A percentile compares a stretch with the other conserved stretches of the same genome.
These are phyloP conservation scores for Phyllosticta capitalensis DNA, from an alignment of 2,329 filamentous ascomycete species.

Conservation along the genomic window DNA sequence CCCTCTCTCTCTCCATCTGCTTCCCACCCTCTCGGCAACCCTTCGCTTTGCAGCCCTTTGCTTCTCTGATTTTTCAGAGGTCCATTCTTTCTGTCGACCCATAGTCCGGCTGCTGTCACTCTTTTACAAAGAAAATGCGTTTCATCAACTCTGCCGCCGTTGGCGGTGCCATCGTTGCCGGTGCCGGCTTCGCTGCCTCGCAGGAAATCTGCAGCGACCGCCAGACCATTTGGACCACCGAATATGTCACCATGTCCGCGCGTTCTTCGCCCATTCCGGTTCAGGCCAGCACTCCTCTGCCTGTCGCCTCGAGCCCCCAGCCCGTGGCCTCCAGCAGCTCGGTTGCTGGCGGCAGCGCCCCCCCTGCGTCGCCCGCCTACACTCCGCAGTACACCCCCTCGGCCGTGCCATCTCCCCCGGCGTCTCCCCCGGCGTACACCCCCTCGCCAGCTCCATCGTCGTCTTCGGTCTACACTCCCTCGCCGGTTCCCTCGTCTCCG, in stretches of 20 bases:
- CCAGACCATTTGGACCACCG: conserved; percentile 4
- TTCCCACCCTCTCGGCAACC: background rate
- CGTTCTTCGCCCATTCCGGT: background rate
- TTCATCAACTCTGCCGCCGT: conserved; percentile 7
- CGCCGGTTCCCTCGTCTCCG: background rate
- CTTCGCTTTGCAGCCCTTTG: background rate
- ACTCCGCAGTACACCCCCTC: background rate
- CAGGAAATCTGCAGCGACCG: conserved; percentile 9
- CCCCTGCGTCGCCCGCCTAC: background rate
- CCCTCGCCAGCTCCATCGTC: conserved; percentile 1
- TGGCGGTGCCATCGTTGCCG: conserved; percentile 6
- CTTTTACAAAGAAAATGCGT: conserved; percentile 1
- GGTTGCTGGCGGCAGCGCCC: background rate
- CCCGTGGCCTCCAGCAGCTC: background rate
- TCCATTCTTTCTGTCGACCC: conserved; percentile 6
- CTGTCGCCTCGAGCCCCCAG: background rate
- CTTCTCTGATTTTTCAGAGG: conserved; percentile 11
- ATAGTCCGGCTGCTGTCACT: conserved; percentile 2
- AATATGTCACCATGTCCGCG: conserved; percentile 7
- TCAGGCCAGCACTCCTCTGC: background rate
- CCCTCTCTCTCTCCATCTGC: background rate
- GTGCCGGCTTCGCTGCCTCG: conserved; percentile 5
- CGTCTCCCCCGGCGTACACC: background rate
- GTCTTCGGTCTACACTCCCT: background rate
- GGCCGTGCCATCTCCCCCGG: background rate